Evolutionary conservation across 371 early-diverging fungal genomes (phyloP).

Genomic region (Chytridium lagenaria): DNA sequence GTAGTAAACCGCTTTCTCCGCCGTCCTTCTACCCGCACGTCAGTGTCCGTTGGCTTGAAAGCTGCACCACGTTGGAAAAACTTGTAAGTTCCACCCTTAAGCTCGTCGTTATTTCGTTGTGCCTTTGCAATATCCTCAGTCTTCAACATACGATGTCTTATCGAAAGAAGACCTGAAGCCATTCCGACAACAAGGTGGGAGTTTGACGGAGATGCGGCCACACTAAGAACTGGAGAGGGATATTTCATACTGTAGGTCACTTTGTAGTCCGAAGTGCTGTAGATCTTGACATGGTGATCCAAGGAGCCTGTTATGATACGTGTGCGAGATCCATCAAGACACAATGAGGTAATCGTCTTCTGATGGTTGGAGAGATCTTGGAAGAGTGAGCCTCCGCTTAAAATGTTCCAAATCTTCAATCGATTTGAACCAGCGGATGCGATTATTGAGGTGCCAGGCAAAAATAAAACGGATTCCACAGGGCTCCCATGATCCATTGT

Average conservation of each 20-base stretch:
- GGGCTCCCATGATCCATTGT: slow-evolving; percentile 87
- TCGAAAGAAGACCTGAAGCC: slow-evolving; percentile 86
- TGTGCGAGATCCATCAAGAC: slow-evolving; percentile 76
- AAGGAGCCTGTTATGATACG: slow-evolving; percentile 88
- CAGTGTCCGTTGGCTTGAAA: slow-evolving; percentile 37
- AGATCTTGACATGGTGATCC: slow-evolving; percentile 95
- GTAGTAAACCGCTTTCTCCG: slow-evolving; percentile 54
- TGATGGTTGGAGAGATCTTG: slow-evolving; percentile 85
- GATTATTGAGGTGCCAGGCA: slow-evolving; percentile 82
- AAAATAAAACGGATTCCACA: slow-evolving; percentile 84
- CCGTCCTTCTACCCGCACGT: slow-evolving; percentile 21
- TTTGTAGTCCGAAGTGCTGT: slow-evolving; percentile 82
- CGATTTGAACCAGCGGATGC: slow-evolving; percentile 69
- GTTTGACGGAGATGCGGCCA: slow-evolving; percentile 82
- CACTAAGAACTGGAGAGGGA: slow-evolving; percentile 82
- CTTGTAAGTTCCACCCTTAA: slow-evolving; percentile 53
- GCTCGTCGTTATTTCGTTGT: slow-evolving; percentile 8
- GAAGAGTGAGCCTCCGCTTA: slow-evolving; percentile 78
- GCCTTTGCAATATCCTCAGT: slow-evolving; percentile 42
- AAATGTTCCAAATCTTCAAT: slow-evolving; percentile 89
- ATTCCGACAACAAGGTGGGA: slow-evolving; percentile 91
- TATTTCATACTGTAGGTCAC: slow-evolving; percentile 88
- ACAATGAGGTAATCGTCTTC: slow-evolving; percentile 91
- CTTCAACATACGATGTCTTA: slow-evolving; percentile 75
- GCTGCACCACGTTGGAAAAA: slow-evolving; percentile 75